phyloP scores from a whole-genome alignment of 2,329 filamentous ascomycete genomes.

The Scedosporium apiospermum region DNA sequence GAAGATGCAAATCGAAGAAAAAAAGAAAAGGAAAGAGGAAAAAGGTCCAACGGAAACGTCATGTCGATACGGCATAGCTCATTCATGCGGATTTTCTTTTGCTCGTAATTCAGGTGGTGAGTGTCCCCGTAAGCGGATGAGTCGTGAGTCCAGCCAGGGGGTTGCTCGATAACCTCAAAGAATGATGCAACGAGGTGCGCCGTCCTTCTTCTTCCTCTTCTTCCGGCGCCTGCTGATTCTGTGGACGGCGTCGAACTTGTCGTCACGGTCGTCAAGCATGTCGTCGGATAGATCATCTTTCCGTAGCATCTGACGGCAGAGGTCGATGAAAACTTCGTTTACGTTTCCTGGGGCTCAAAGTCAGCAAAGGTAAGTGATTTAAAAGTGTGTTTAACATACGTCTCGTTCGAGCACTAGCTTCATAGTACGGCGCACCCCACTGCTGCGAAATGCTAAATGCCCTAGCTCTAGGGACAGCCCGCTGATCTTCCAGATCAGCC shows the following conservation, averaged over 20 bases:
- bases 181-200: background rate
- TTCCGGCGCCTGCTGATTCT: background rate
- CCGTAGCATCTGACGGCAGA: slow-evolving; percentile 74
- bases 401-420: slow-evolving; percentile 72
- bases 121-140: too few species aligned
- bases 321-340: slow-evolving; percentile 79
- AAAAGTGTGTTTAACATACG: slow-evolving; percentile 32
- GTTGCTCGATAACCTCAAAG: background rate
- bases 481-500: slow-evolving; percentile 78
- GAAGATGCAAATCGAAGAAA: background rate
- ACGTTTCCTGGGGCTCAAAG: slow-evolving; percentile 55
- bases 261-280: background rate
- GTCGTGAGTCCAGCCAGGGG: background rate
- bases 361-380: background rate
- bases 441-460: slow-evolving; percentile 78
- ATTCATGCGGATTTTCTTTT: too few species aligned
- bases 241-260: background rate
- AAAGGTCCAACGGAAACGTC: too few species aligned
- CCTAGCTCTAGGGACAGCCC: slow-evolving; percentile 65
- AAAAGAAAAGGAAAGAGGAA: background rate
- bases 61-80: too few species aligned
- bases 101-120: too few species aligned
- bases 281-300: slow-evolving; percentile 48
- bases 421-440: slow-evolving; percentile 87
- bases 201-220: slow-evolving; percentile 3